phyloP scores from a whole-genome alignment of 768 basidiomycete species.

The Collybiopsis confluens region DNA sequence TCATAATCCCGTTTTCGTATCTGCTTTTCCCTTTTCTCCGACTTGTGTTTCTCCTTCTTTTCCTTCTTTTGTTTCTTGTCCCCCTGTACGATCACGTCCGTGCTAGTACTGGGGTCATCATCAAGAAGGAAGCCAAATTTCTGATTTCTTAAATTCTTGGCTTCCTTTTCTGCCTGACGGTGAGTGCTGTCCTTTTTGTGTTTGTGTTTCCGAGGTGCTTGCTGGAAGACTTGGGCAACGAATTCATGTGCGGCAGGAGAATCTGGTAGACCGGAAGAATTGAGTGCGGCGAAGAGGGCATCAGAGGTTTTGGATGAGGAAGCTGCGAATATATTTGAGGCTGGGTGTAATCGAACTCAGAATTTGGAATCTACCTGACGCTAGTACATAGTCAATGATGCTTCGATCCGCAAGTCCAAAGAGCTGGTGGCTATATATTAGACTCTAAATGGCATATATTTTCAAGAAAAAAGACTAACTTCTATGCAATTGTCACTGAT shows the following conservation, averaged over 20 bases:
- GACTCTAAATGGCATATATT: neutral
- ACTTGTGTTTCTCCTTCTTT: constrained; percentile 37
- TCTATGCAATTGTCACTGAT: constrained; percentile 75
- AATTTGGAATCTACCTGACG: constrained; percentile 54
- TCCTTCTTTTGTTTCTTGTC: constrained; percentile 35
- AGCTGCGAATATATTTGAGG: constrained; percentile 38
- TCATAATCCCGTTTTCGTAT: constrained; percentile 80
- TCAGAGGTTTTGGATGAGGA: constrained; percentile 80
- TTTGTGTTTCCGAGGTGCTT: constrained; percentile 76
- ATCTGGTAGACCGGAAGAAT: constrained; percentile 75
- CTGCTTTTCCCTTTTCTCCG: constrained; percentile 41
- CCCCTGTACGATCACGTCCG: constrained; percentile 31
- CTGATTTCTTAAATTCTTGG: constrained; percentile 62
- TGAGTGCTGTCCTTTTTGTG: constrained; percentile 50
- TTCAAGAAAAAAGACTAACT: constrained; percentile 36
- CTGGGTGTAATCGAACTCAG: neutral
- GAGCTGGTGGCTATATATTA: constrained; percentile 40
- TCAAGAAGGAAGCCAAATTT: constrained; percentile 84
- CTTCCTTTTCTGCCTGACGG: constrained; percentile 72
- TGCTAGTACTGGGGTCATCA: constrained; percentile 51
- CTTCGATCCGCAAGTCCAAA: constrained; percentile 82
- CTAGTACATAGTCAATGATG: constrained; percentile 83
- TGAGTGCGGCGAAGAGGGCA: constrained; percentile 70
- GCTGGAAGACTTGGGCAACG: constrained; percentile 68
- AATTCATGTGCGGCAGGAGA: constrained; percentile 79